phyloP scores from a whole-genome alignment of 495 filamentous ascomycete species.

The Venustampulla echinocandica region DNA sequence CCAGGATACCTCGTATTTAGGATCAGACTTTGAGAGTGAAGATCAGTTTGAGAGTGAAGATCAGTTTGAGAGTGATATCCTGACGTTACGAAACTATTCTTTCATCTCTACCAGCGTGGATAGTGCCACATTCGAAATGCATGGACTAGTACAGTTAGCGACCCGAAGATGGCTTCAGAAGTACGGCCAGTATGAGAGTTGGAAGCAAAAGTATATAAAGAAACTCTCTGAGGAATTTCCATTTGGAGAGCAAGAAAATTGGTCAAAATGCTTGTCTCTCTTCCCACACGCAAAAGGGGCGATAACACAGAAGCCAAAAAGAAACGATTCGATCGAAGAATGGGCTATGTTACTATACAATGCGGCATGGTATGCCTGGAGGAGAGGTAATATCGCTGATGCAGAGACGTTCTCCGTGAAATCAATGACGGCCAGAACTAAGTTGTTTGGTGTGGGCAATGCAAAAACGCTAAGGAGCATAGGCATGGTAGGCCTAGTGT shows the following conservation, averaged over 20 bases:
- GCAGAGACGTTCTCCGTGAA: too few relatives aligned
- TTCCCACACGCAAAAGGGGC: slow-evolving; percentile 22
- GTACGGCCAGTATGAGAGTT: slow-evolving; percentile 7
- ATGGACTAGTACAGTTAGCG: slow-evolving; percentile 14
- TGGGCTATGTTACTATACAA: slow-evolving; percentile 6
- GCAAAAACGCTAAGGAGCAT: too few relatives aligned
- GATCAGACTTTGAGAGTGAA: too few relatives aligned
- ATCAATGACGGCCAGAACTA: too few relatives aligned
- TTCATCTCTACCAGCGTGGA: slow-evolving; percentile 24
- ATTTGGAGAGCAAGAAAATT: slow-evolving; percentile 21
- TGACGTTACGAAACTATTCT: slow-evolving; percentile 30
- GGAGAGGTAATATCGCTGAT: slow-evolving; percentile 9
- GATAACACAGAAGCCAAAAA: background rate
- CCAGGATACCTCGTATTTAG: too few relatives aligned
- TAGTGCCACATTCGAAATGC: slow-evolving; percentile 9
- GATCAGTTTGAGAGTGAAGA: slow-evolving; percentile 1
- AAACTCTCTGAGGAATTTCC: slow-evolving; percentile 3
- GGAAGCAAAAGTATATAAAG: slow-evolving; percentile 9
- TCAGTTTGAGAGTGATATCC: slow-evolving; percentile 35
- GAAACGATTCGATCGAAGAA: slow-evolving; percentile 6
- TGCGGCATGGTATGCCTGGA: slow-evolving; percentile 1
- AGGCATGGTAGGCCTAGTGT: too few relatives aligned
- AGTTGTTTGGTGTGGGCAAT: too few relatives aligned
- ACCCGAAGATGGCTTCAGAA: slow-evolving; percentile 14
- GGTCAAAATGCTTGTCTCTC: slow-evolving; percentile 21